Percentiles rank a stretch among this genome's conserved stretches.
Conservation (phyloP, 495 filamentous ascomycete species). For the Filosporella fistucella region DNA sequence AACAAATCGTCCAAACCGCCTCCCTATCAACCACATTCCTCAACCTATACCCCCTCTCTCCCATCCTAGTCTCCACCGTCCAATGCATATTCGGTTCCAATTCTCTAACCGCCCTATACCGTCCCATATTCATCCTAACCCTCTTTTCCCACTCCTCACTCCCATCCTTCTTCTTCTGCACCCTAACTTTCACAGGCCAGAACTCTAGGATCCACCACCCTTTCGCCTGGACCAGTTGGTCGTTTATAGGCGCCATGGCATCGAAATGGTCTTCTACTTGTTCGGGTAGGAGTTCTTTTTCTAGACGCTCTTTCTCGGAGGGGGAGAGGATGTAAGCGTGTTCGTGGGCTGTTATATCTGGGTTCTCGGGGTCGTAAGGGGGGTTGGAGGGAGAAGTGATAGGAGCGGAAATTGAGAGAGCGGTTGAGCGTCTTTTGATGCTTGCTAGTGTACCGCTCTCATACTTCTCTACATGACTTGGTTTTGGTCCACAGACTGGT, state of each 20-base stretch:
- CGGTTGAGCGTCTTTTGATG: too few species aligned
- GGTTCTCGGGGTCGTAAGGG: background rate
- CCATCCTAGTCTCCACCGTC: conserved; percentile 27
- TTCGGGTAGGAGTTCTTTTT: conserved; percentile 26
- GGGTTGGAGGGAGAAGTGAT: too few species aligned
- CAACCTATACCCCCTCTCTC: conserved; percentile 22
- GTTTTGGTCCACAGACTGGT: conserved; percentile 23
- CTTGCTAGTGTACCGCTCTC: background rate
- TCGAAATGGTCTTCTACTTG: conserved; percentile 34
- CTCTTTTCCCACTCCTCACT: conserved; percentile 27
- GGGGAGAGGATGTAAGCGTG: background rate
- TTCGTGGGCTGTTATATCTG: background rate
- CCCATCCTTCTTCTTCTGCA: conserved; percentile 16
- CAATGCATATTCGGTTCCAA: conserved; percentile 33
- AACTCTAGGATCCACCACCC: conserved; percentile 37
- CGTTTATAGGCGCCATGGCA: conserved; percentile 25
- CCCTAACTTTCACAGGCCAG: conserved; percentile 31
- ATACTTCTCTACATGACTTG: conserved; percentile 18
- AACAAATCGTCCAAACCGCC: conserved; percentile 11
- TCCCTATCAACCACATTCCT: conserved; percentile 19
- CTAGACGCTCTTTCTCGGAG: background rate
- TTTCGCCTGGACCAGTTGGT: conserved; percentile 24
- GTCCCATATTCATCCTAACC: conserved; percentile 27
- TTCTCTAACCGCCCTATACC: conserved; percentile 26
- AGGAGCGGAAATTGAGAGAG: too few species aligned